phyloP scores from a whole-genome alignment of 1,139 yeast species.

The Yamadazyma atlantica region DNA sequence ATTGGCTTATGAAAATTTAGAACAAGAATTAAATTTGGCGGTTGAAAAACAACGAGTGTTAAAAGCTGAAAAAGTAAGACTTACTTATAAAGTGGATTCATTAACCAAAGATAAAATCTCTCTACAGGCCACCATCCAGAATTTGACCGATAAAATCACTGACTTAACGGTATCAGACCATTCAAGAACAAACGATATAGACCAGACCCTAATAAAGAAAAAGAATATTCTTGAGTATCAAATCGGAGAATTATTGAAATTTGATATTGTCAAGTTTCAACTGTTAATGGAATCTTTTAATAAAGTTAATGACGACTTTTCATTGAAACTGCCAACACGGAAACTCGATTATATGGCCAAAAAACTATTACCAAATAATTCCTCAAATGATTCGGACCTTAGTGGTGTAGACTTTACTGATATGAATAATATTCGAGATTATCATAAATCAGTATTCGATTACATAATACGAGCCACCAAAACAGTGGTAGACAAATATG shows the following conservation, averaged over 20 bases:
- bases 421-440: constrained; percentile 37
- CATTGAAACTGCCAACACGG: constrained; percentile 55
- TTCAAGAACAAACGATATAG: constrained; percentile 15
- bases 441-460: constrained; percentile 53
- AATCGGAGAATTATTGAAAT: constrained; percentile 36
- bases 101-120: constrained; percentile 36
- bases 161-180: constrained; percentile 20
- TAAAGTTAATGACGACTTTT: constrained; percentile 56
- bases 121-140: constrained; percentile 31
- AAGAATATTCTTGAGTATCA: constrained; percentile 33
- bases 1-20: constrained; percentile 25
- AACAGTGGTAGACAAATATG: constrained; percentile 57
- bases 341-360: constrained; percentile 43
- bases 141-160: constrained; percentile 31
- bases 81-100: constrained; percentile 42
- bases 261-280: constrained; percentile 40
- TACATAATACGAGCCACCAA: constrained; percentile 61
- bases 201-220: constrained; percentile 11
- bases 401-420: constrained; percentile 20
- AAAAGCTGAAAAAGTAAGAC: constrained; percentile 50
- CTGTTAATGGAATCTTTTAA: constrained; percentile 48
- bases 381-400: constrained; percentile 9
- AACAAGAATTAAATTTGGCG: constrained; percentile 42
- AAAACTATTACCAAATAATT: constrained; percentile 15
- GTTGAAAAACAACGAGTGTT: constrained; percentile 48